These are phyloP conservation scores for Escovopsis sp. DNA, from an alignment of 2,329 filamentous ascomycete genomes.

Conservation along the genomic window DNA sequence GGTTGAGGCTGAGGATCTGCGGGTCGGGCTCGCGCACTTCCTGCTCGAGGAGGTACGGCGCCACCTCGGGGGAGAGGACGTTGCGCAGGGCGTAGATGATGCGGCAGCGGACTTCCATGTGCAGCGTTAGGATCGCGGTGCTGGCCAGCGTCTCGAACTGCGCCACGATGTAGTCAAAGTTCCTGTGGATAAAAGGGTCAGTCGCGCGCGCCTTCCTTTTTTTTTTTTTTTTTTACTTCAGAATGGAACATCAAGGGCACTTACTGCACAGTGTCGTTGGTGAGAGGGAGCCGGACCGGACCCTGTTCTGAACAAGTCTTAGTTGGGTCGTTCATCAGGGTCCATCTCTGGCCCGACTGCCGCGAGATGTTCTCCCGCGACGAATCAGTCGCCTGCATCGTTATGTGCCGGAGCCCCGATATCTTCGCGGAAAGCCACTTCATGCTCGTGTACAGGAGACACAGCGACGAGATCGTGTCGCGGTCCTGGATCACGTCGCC, in stretches of 20 bases:
- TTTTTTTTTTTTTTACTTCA: background rate
- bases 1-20: constrained; percentile 68
- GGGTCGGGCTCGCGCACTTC: constrained; percentile 66
- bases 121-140: constrained; percentile 69
- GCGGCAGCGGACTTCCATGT: constrained; percentile 77
- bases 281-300: constrained; percentile 74
- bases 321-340: constrained; percentile 52
- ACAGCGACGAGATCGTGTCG: constrained; percentile 72
- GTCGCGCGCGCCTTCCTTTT: background rate
- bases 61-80: constrained; percentile 44
- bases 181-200: constrained; percentile 26
- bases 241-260: constrained; percentile 15
- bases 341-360: constrained; percentile 65
- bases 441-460: constrained; percentile 91
- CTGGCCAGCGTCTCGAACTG: constrained; percentile 71
- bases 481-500: constrained; percentile 82
- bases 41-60: constrained; percentile 52
- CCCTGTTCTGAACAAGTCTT: constrained; percentile 45
- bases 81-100: constrained; percentile 64
- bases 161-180: constrained; percentile 74
- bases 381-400: constrained; percentile 54
- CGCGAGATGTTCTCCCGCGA: constrained; percentile 38
- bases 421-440: constrained; percentile 89
- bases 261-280: constrained; percentile 67
- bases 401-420: constrained; percentile 68